Base-by-base conservation (phyloP, 768 basidiomycete genomes). In the Panaeolus papilionaceus region DNA sequence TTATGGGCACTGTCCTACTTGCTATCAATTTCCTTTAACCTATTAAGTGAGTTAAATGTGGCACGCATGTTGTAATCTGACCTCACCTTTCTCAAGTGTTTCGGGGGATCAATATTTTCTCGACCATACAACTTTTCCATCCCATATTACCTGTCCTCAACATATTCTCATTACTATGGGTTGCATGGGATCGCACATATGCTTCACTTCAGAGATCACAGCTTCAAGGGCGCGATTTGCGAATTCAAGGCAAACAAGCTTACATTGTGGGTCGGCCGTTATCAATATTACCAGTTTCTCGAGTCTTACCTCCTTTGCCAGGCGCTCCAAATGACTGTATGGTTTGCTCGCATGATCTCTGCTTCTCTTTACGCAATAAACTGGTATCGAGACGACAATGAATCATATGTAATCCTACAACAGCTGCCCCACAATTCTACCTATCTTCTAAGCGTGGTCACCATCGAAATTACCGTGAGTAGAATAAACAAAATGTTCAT, bases 131-230 rank as follows among this genome's bases (percentile, higher is more conserved):
- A 71, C 8, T 73, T 75, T 39, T 80, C 44, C 72, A 77, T 62
- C 84, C 85, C 10, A 68, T 75, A 4, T 79, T 91, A 63, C 89
- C 92, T 2, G 37, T 82, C 3, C 51, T 92, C 20, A 78, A 82
- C 37, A 51, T 89, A 0, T 11, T 87, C 16, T 94, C 94, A 20
- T 73, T 95, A 16, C 73, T 91, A 6, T 96, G 95, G 91, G 88
- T 89, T 0, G 88, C 85, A 1, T 97, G 95, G 95, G 89, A 97
- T 74, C 95, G 94, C 12, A 92, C 92, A 20, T 95, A 94, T 76
- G 78, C 84, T 26, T 80, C 85, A 10, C 79, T 86, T 64, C 84
- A 84, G 70, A 84, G 80, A 70, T 88, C 90, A 12, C 85, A 86
- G 71, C 79, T 85, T 47, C 92, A 94, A 80, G 92, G 93, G 2